Percentiles rank a stretch among this genome's conserved stretches.
phyloP scores from a whole-genome alignment of 306 rosid genomes.

The Vigna radiata region DNA sequence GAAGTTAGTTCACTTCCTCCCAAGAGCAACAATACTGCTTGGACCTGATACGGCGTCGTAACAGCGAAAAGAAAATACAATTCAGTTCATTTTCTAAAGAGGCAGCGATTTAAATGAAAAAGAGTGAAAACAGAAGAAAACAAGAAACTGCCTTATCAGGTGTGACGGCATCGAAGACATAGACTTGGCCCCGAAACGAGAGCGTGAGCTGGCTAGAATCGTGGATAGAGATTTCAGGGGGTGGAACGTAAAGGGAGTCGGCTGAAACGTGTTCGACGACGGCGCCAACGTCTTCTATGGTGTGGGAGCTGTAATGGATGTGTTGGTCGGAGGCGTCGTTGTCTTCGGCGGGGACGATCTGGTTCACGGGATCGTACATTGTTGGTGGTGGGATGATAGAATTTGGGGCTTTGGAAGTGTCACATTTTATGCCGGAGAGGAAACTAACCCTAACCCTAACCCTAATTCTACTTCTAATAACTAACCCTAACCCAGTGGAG shows the following conservation, averaged over 20 bases:
- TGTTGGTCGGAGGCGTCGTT: constrained; percentile 60
- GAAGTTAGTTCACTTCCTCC: constrained; percentile 80
- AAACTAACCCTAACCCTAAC: constrained; percentile 49
- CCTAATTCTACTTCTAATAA: constrained; percentile 48
- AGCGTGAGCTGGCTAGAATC: constrained; percentile 88
- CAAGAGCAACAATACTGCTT: constrained; percentile 79
- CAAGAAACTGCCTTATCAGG: constrained; percentile 70
- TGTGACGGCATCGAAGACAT: constrained; percentile 84
- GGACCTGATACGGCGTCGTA: constrained; percentile 61
- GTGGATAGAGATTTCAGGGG: constrained; percentile 59
- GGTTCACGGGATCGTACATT: constrained; percentile 78
- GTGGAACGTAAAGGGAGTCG: constrained; percentile 57
- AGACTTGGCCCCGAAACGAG: constrained; percentile 93
- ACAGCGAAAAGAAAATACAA: constrained; percentile 6
- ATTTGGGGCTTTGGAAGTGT: constrained; percentile 55
- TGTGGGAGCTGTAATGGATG: constrained; percentile 62
- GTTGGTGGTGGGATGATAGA: constrained; percentile 39
- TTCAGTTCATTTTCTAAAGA: neutral
- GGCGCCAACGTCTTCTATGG: constrained; percentile 62
- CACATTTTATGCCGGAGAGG: constrained; percentile 38
- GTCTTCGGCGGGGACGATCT: constrained; percentile 63
- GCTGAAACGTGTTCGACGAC: constrained; percentile 58
- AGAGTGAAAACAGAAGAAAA: neutral
- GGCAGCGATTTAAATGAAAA: neutral
- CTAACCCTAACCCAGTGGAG: constrained; percentile 26